Evolutionary conservation across 2,329 filamentous ascomycete species (phyloP).

Genomic region (Fragosphaeria purpurea): DNA sequence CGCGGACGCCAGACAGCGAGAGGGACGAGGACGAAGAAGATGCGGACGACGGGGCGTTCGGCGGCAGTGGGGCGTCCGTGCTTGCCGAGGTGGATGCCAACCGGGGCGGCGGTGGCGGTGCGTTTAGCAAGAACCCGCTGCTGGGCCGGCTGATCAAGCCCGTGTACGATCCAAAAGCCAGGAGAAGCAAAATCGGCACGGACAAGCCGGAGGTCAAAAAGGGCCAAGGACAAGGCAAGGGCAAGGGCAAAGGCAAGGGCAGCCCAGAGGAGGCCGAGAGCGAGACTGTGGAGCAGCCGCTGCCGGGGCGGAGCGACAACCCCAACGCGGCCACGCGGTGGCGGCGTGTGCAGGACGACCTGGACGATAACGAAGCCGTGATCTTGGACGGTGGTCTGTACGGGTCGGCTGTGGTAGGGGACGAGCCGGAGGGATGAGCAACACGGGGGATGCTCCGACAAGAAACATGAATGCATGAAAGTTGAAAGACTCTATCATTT

Average conservation of each 20-base stretch:
- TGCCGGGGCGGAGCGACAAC: conserved; percentile 33
- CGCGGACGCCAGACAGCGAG: conserved; percentile 34
- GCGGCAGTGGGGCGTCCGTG: conserved; percentile 11
- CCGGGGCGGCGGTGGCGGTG: conserved; percentile 32
- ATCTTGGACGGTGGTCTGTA: conserved; percentile 48
- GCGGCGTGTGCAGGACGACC: conserved; percentile 52
- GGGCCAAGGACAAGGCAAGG: not conserved
- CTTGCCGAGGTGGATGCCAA: conserved; percentile 8
- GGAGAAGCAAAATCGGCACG: conserved; percentile 19
- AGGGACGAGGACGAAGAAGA: conserved; percentile 19
- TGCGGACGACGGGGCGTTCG: conserved; percentile 13
- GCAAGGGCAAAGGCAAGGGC: not conserved
- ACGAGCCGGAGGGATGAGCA: not conserved
- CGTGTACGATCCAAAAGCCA: conserved; percentile 33
- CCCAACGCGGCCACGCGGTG: conserved; percentile 30
- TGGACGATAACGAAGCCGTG: conserved; percentile 47
- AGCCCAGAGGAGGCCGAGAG: not conserved
- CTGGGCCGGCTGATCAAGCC: conserved; percentile 55
- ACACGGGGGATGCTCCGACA: too few species aligned
- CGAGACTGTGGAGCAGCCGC: not conserved
- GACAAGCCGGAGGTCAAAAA: conserved; percentile 32
- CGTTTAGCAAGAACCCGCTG: conserved; percentile 60
- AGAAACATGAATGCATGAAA: too few species aligned
- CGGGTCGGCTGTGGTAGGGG: conserved; percentile 15
- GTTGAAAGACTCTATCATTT: too few species aligned